Evolutionary conservation across 1,284 basidiomycete genomes (phyloP).

Genomic region (Coniophora puteana): DNA sequence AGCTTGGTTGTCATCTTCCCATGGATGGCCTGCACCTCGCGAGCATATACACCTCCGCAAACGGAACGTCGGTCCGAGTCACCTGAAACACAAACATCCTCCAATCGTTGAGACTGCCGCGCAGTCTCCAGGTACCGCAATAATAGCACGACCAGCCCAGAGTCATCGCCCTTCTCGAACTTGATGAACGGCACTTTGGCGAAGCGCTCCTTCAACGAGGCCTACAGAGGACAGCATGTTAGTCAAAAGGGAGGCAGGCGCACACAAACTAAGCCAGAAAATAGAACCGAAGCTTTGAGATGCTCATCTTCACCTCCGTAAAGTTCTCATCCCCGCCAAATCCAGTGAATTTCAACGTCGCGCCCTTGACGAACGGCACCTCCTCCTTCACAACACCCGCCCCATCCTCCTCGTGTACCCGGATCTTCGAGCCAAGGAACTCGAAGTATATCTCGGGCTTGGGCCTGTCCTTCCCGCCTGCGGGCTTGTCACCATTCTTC

Average conservation of each 20-base stretch:
- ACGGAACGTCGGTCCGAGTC: too few relatives aligned
- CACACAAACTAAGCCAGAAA: slow-evolving; percentile 5
- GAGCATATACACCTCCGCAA: too few relatives aligned
- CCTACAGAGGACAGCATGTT: slow-evolving; percentile 33
- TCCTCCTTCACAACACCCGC: slow-evolving; percentile 67
- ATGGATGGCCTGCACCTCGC: too few relatives aligned
- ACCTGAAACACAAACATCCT: too few relatives aligned
- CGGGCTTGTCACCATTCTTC: slow-evolving; percentile 36
- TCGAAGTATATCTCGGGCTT: slow-evolving; percentile 65
- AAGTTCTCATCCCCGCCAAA: slow-evolving; percentile 64
- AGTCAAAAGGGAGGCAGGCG: too few relatives aligned
- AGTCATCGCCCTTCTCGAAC: slow-evolving; percentile 58
- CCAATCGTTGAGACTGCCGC: too few relatives aligned
- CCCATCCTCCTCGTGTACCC: slow-evolving; percentile 58
- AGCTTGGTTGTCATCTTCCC: too few relatives aligned
- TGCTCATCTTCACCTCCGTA: slow-evolving; percentile 63
- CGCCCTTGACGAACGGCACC: slow-evolving; percentile 70
- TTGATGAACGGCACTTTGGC: slow-evolving; percentile 73
- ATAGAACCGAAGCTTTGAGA: not conserved
- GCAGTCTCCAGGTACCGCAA: too few relatives aligned
- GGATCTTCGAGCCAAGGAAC: slow-evolving; percentile 64
- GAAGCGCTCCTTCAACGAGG: slow-evolving; percentile 77
- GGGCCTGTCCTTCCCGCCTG: slow-evolving; percentile 36
- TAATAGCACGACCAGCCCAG: slow-evolving; percentile 69
- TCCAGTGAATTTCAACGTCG: slow-evolving; percentile 74